Conservation (phyloP, 1,139 yeast genomes). For the Martiniozyma asiatica region DNA sequence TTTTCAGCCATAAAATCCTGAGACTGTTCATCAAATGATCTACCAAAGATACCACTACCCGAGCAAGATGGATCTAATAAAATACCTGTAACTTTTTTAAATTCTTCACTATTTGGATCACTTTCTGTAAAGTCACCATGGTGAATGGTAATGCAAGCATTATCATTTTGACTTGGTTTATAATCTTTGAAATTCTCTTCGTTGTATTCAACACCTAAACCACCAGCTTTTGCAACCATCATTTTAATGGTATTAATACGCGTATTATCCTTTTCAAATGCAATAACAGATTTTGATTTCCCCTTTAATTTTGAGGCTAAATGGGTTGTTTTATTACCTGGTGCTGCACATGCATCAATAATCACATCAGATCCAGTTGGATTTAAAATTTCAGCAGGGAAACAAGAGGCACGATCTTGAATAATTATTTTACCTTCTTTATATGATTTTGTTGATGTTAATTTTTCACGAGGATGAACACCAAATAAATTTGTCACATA, state of each 20-base stretch:
- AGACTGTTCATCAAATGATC: slow-evolving; percentile 44
- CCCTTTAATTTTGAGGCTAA: slow-evolving; percentile 49
- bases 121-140: slow-evolving; percentile 75
- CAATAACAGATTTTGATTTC: slow-evolving; percentile 39
- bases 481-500: slow-evolving; percentile 72
- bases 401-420: slow-evolving; percentile 94
- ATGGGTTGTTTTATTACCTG: slow-evolving; percentile 96
- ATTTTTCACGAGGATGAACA: slow-evolving; percentile 58
- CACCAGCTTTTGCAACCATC: slow-evolving; percentile 78
- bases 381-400: slow-evolving; percentile 77
- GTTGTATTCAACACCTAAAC: too few species aligned
- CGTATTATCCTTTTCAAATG: slow-evolving; percentile 75
- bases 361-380: slow-evolving; percentile 44
- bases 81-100: slow-evolving; percentile 58
- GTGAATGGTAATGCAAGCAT: slow-evolving; percentile 59
- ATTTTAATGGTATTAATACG: slow-evolving; percentile 61
- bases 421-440: slow-evolving; percentile 68
- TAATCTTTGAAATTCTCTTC: too few species aligned
- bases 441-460: slow-evolving; percentile 58
- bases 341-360: slow-evolving; percentile 95
- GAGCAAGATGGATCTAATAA: slow-evolving; percentile 96
- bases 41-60: slow-evolving; percentile 93
- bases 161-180: too few species aligned
- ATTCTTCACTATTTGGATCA: slow-evolving; percentile 52
- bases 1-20: slow-evolving; percentile 21